Conservation (phyloP, 2,329 filamentous ascomycete genomes). For the Massarina eburnea region DNA sequence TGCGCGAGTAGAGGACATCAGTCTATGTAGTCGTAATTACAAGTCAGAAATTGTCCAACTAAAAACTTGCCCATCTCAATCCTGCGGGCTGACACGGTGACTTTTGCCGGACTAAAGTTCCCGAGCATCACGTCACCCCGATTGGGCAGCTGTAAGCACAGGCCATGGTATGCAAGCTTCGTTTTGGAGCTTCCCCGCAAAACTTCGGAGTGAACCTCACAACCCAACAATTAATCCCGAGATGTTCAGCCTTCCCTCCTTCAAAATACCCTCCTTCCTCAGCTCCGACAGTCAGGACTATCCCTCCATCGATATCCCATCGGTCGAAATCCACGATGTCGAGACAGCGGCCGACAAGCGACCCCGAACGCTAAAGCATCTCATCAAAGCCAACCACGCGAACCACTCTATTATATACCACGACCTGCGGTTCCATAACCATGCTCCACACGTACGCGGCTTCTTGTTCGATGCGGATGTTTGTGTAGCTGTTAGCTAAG, state of each 20-base stretch:
- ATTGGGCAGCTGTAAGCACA: slow-evolving; percentile 8
- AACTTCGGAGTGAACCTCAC: background rate
- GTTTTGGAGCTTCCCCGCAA: slow-evolving; percentile 10
- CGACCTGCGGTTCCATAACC: slow-evolving; percentile 75
- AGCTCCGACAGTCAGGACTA: slow-evolving; percentile 9
- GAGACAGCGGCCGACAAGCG: slow-evolving; percentile 79
- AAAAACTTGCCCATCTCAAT: background rate
- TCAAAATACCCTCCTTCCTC: slow-evolving; percentile 18
- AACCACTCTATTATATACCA: slow-evolving; percentile 85
- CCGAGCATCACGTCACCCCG: slow-evolving; percentile 4
- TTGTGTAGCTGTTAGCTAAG: slow-evolving; percentile 34
- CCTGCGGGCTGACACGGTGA: too few species aligned
- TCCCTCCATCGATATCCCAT: slow-evolving; percentile 55
- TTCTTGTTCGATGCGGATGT: slow-evolving; percentile 11
- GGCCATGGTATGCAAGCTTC: background rate
- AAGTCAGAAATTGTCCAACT: background rate
- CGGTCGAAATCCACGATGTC: slow-evolving; percentile 74
- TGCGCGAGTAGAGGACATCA: background rate
- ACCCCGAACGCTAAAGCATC: slow-evolving; percentile 81
- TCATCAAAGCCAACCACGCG: slow-evolving; percentile 87
- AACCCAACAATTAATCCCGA: background rate
- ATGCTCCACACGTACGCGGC: slow-evolving; percentile 68
- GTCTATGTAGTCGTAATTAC: background rate
- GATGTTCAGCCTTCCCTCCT: slow-evolving; percentile 22
- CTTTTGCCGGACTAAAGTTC: too few species aligned